phyloP scores from a whole-genome alignment of 2,329 filamentous ascomycete species.

The Aspergillus versicolor region DNA sequence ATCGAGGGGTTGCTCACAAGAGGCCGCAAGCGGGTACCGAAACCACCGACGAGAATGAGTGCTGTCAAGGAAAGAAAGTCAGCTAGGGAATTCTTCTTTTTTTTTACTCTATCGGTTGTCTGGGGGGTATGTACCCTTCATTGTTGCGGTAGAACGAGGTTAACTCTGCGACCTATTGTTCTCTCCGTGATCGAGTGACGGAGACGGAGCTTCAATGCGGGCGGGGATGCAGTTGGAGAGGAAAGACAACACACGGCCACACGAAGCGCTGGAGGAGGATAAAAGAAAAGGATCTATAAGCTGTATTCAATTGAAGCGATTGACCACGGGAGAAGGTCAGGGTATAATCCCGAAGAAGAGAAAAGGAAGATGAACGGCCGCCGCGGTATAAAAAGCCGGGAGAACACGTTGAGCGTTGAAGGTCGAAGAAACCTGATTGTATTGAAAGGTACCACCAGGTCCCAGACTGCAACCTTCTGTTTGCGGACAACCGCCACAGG shows the following conservation, averaged over 20 bases:
- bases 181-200: constrained; percentile 13
- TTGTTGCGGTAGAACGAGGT: constrained; percentile 12
- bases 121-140: constrained; percentile 16
- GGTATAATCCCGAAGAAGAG: background rate
- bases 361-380: constrained; percentile 13
- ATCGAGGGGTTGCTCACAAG: constrained; percentile 63
- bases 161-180: constrained; percentile 4
- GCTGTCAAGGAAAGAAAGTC: constrained; percentile 53
- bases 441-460: constrained; percentile 10
- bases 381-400: constrained; percentile 19
- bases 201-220: constrained; percentile 8
- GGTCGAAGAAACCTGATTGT: constrained; percentile 23
- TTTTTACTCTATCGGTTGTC: background rate
- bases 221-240: background rate
- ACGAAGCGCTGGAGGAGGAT: background rate
- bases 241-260: constrained; percentile 1
- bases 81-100: background rate
- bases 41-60: constrained; percentile 98
- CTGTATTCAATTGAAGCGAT: constrained; percentile 3
- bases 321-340: background rate
- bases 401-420: constrained; percentile 28
- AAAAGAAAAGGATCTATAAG: background rate
- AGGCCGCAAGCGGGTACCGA: constrained; percentile 95
- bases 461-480: constrained; percentile 11
- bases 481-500: constrained; percentile 15